phyloP scores from a whole-genome alignment of 768 basidiomycete genomes.

The Trametes cinnabarina region DNA sequence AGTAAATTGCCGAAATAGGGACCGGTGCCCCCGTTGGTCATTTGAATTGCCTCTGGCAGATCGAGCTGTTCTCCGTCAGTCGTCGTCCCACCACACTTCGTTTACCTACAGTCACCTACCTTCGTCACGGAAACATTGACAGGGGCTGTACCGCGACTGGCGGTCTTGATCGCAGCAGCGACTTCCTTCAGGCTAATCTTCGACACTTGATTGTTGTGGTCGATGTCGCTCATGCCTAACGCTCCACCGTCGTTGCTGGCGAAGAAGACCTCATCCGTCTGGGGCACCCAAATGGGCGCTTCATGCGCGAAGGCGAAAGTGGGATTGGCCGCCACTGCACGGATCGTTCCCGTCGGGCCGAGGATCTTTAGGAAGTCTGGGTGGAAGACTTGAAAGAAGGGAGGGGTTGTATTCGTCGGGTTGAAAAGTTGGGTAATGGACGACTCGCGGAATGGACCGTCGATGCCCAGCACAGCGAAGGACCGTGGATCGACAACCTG shows the following conservation, averaged over 20 bases:
- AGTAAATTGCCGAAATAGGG: slow-evolving; percentile 58
- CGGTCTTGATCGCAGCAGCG: slow-evolving; percentile 40
- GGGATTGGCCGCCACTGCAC: slow-evolving; percentile 56
- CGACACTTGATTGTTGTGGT: slow-evolving; percentile 62
- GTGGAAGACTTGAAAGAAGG: slow-evolving; percentile 60
- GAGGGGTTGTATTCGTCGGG: slow-evolving; percentile 55
- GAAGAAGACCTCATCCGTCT: slow-evolving; percentile 75
- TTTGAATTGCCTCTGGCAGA: slow-evolving; percentile 57
- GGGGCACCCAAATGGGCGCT: slow-evolving; percentile 64
- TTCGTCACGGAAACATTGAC: slow-evolving; percentile 52
- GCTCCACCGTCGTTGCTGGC: slow-evolving; percentile 66
- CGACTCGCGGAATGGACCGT: slow-evolving; percentile 38
- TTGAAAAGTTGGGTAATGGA: slow-evolving; percentile 44
- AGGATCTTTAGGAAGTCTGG: slow-evolving; percentile 57
- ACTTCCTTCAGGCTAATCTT: slow-evolving; percentile 62
- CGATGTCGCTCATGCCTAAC: slow-evolving; percentile 58
- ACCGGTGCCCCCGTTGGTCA: slow-evolving; percentile 70
- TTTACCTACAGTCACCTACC: slow-evolving; percentile 18
- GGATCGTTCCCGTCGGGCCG: slow-evolving; percentile 55
- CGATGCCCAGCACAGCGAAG: slow-evolving; percentile 51
- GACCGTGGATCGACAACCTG: slow-evolving; percentile 51
- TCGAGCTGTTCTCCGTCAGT: slow-evolving; percentile 42
- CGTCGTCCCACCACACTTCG: background rate
- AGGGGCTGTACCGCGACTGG: slow-evolving; percentile 27
- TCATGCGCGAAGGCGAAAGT: slow-evolving; percentile 77